These are phyloP conservation scores for Cyphellophora attinorum DNA, from an alignment of 2,329 filamentous ascomycete species.

Conservation along the genomic window DNA sequence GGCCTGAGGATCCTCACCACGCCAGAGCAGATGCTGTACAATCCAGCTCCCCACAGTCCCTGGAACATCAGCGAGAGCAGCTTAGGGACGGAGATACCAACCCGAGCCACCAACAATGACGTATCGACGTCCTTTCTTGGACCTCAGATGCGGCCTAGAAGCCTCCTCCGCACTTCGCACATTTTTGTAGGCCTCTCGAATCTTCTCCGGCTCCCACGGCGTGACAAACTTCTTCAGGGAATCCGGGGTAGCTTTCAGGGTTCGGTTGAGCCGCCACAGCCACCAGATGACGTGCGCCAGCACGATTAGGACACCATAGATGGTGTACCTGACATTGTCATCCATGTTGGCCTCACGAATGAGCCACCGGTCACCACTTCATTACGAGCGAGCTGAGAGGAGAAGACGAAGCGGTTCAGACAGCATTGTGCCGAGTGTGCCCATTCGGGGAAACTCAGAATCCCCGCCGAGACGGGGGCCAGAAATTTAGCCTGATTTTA, in stretches of 20 bases:
- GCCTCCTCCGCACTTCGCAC: background rate
- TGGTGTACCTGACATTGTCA: background rate
- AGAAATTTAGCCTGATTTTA: no score
- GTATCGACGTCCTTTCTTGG: background rate
- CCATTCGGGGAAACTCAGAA: background rate
- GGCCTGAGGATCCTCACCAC: background rate
- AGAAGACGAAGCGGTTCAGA: slow-evolving; percentile 5
- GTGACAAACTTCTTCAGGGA: no score
- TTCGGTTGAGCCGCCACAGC: no score
- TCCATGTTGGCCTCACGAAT: no score
- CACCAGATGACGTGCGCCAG: no score
- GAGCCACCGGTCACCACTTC: slow-evolving; percentile 6
- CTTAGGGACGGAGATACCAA: background rate
- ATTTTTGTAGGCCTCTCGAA: background rate
- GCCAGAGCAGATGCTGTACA: slow-evolving; percentile 1
- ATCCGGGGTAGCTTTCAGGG: no score
- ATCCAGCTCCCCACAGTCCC: background rate
- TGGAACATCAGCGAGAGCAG: background rate
- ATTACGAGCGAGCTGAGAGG: slow-evolving; percentile 5
- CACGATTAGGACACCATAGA: no score
- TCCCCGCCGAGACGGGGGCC: background rate
- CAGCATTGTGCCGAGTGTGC: slow-evolving; percentile 2
- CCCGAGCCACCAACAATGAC: background rate
- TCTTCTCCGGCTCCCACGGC: background rate
- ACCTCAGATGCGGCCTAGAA: background rate